Evolutionary conservation across 2,329 filamentous ascomycete species (phyloP).

Genomic region (Ascomycota sp.): DNA sequence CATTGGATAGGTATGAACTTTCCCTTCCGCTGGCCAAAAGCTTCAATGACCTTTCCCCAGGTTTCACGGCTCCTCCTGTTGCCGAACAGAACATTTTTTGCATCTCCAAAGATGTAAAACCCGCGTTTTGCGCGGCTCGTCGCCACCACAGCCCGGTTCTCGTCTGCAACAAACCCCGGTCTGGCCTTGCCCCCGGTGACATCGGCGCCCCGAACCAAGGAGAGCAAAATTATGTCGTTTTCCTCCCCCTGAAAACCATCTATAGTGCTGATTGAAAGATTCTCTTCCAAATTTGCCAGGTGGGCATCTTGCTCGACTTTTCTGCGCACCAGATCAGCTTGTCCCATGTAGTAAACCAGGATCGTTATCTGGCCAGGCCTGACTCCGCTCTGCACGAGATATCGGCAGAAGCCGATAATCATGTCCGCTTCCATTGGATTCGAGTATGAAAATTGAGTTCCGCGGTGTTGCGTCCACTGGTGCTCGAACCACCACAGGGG

Average conservation of each 20-base stretch:
- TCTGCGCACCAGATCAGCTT: conserved; percentile 43
- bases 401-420: conserved; percentile 50
- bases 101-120: conserved; percentile 73
- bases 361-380: conserved; percentile 46
- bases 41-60: conserved; percentile 20
- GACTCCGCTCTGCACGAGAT: conserved; percentile 51
- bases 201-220: conserved; percentile 52
- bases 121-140: conserved; percentile 53
- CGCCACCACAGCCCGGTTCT: conserved; percentile 36
- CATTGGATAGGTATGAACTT: conserved; percentile 42
- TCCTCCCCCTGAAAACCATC: conserved; percentile 86
- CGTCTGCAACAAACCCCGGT: conserved; percentile 55
- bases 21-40: conserved; percentile 18
- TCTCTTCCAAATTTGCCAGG: conserved; percentile 11
- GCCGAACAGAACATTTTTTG: conserved; percentile 27
- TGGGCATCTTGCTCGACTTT: conserved; percentile 16
- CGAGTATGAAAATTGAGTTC: conserved; percentile 39
- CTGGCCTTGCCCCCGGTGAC: conserved; percentile 3
- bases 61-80: conserved; percentile 15
- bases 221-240: conserved; percentile 65
- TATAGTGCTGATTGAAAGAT: conserved; percentile 51
- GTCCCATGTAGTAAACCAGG: conserved; percentile 75
- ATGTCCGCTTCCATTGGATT: conserved; percentile 59
- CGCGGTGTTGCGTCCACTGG: conserved; percentile 40
- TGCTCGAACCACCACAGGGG: conserved; percentile 24